Percentiles rank a stretch among this genome's conserved stretches.
Conservation (phyloP, 805 yeast species). For the Wickerhamomyces strasburgensis region DNA sequence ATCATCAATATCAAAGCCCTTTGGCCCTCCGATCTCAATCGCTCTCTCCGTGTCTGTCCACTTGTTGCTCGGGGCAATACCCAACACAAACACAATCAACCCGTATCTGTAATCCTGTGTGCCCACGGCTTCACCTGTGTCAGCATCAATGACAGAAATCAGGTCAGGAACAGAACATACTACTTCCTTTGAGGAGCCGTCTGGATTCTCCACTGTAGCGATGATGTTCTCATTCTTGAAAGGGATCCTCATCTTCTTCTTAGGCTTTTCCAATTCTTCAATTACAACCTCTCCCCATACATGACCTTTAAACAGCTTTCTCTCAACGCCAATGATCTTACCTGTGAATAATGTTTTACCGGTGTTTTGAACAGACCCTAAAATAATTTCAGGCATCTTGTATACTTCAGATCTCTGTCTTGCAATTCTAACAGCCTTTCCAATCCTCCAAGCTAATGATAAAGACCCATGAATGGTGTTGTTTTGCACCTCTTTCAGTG, state of each 20-base stretch:
- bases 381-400: constrained; percentile 29
- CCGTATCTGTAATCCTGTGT: constrained; percentile 46
- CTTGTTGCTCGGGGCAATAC: constrained; percentile 32
- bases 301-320: constrained; percentile 38
- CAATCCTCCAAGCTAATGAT: constrained; percentile 43
- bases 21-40: constrained; percentile 36
- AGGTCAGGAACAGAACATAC: constrained; percentile 43
- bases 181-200: constrained; percentile 13
- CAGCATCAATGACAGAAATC: constrained; percentile 37
- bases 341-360: constrained; percentile 36
- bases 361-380: constrained; percentile 34
- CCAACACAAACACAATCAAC: constrained; percentile 38
- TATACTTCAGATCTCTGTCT: constrained; percentile 34
- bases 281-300: constrained; percentile 40
- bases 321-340: constrained; percentile 39
- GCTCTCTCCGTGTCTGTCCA: constrained; percentile 36
- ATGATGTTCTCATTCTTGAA: constrained; percentile 45
- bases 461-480: constrained; percentile 29
- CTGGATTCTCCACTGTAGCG: constrained; percentile 23
- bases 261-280: constrained; percentile 18
- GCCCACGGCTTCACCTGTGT: constrained; percentile 42
- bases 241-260: constrained; percentile 31
- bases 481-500: constrained; percentile 22
- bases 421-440: constrained; percentile 36
- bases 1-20: constrained; percentile 30